A percentile compares a stretch with the other conserved stretches of the same genome.
Conservation (phyloP, 2,329 filamentous ascomycete species). For the Aspergillus fijiensis region DNA sequence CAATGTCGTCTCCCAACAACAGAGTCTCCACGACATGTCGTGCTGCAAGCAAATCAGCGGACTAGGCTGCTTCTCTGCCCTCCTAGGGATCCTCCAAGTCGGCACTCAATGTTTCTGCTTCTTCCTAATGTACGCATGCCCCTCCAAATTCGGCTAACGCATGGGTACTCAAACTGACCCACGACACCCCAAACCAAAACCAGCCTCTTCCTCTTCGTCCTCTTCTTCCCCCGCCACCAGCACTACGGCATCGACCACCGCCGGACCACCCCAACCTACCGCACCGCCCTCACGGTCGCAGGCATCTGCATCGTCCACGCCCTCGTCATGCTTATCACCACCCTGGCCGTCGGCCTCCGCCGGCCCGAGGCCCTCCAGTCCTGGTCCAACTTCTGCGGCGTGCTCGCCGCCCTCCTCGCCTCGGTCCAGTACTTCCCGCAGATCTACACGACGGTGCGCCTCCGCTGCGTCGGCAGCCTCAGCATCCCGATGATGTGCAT, state of each 20-base stretch:
- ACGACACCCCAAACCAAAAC: slow-evolving; percentile 39
- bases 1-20: slow-evolving; percentile 86
- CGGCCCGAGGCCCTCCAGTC: slow-evolving; percentile 63
- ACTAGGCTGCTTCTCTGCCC: slow-evolving; percentile 78
- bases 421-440: slow-evolving; percentile 92
- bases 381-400: slow-evolving; percentile 84
- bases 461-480: slow-evolving; percentile 84
- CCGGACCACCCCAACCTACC: slow-evolving; percentile 64
- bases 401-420: slow-evolving; percentile 75
- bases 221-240: slow-evolving; percentile 77
- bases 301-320: slow-evolving; percentile 72
- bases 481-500: slow-evolving; percentile 99
- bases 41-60: slow-evolving; percentile 82
- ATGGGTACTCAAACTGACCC: background rate
- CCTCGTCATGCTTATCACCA: slow-evolving; percentile 63
- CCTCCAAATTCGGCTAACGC: background rate
- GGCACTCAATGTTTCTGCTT: slow-evolving; percentile 92
- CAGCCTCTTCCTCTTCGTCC: slow-evolving; percentile 87
- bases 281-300: slow-evolving; percentile 75
- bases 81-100: slow-evolving; percentile 87
- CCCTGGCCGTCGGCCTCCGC: slow-evolving; percentile 65
- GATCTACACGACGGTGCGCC: slow-evolving; percentile 83
- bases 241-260: slow-evolving; percentile 42
- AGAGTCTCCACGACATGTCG: slow-evolving; percentile 75
- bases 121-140: slow-evolving; percentile 71